Conservation (phyloP, 2,329 filamentous ascomycete genomes). For the Chaetomium olivaceum region DNA sequence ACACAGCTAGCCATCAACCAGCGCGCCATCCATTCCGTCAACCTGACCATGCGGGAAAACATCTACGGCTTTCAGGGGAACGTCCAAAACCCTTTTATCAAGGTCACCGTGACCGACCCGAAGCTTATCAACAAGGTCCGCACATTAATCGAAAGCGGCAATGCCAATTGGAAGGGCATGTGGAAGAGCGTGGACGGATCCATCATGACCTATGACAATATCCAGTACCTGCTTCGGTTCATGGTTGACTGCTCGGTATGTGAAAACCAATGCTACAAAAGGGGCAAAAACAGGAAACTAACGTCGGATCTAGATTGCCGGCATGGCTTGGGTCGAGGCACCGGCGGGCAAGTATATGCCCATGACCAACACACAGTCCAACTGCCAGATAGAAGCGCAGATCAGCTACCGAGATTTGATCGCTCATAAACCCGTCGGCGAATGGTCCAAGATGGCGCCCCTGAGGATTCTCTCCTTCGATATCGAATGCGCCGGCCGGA, state of each 20-base stretch:
- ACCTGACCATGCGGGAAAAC: slow-evolving; percentile 82
- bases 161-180: slow-evolving; percentile 85
- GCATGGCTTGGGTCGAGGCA: slow-evolving; percentile 97
- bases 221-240: slow-evolving; percentile 91
- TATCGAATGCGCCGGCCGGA: slow-evolving; percentile 97
- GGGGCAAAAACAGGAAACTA: slow-evolving; percentile 9
- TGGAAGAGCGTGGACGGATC: slow-evolving; percentile 69
- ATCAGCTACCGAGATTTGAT: slow-evolving; percentile 81
- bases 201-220: slow-evolving; percentile 90
- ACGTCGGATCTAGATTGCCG: slow-evolving; percentile 61
- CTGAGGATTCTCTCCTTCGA: slow-evolving; percentile 92
- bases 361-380: slow-evolving; percentile 66
- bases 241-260: slow-evolving; percentile 94
- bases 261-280: background rate
- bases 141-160: slow-evolving; percentile 69
- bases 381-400: slow-evolving; percentile 92
- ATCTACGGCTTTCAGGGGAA: slow-evolving; percentile 95
- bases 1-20: slow-evolving; percentile 71
- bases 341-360: slow-evolving; percentile 43
- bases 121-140: slow-evolving; percentile 79
- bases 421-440: slow-evolving; percentile 82
- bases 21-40: slow-evolving; percentile 74
- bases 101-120: slow-evolving; percentile 88
- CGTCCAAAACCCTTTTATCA: slow-evolving; percentile 85
- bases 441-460: slow-evolving; percentile 98